Evolutionary conservation across 1,139 yeast species (phyloP), one percentile per base, ranked within the genome.

Genomic region (Sugiyamaella grinbergsii): DNA sequence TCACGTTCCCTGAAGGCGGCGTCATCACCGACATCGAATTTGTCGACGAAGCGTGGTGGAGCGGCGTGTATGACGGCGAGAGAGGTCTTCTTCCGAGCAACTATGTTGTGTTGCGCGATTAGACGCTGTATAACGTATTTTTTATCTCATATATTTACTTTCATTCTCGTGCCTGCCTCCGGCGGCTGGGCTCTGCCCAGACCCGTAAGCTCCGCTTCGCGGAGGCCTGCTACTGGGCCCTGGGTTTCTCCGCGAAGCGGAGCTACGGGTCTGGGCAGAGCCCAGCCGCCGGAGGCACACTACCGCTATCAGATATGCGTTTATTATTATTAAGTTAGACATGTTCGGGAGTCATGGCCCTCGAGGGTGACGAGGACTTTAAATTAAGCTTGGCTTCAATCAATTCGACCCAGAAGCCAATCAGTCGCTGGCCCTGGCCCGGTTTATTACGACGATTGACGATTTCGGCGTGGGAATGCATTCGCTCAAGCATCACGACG

Each of bases 31-130:
- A 89, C 55, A 86, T 93, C 56, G 95, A 89, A 59, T 85, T 88
- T 68, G 86, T 87, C 13, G 96, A 90, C 61, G 96, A 88, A 47
- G 96, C 89, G 64, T 93, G 98, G 98, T 93, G 98, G 98, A 76
- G 85, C 53, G 98, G 98, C 44, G 82, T 82, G 60, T 71, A 81
- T 53, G 70, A 82, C 37, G 96, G 96, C 39, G 85, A 82, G 58
- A 76, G 79, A 57, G 95, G 95, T 51, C 75, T 93, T 52, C 90
- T 93, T 82, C 98, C 98, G 43, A 83, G 95, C 39, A 89, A 87
- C 70, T 90, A 86, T 65, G 98, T 93, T 45, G 66, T 74, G 18
- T 64, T 81, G 52, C 65, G 69, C 47, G 59, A 71, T 41, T 66
- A 60, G 49, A 41, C n/a, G n/a, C 18, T 42, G 33, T 20, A 19